Conservation (phyloP, 768 basidiomycete species). For the Sporobolomyces phaffii region DNA sequence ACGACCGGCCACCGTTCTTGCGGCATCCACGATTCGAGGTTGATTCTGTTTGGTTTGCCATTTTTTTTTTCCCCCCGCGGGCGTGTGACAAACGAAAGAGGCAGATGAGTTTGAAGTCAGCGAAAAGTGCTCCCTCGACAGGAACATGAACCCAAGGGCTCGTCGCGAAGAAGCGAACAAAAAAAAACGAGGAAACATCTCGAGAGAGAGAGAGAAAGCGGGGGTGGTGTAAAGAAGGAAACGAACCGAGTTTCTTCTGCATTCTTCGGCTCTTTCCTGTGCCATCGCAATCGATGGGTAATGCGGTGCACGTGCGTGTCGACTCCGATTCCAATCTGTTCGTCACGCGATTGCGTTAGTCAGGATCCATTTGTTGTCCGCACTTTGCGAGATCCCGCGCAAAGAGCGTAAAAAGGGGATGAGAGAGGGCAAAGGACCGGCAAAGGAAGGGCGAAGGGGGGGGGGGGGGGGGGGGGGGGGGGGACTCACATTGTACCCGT, state of each 20-base stretch:
- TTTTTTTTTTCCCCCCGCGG: no score
- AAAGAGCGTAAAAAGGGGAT: not conserved
- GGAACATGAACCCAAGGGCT: no score
- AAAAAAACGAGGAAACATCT: no score
- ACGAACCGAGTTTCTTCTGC: conserved; percentile 78
- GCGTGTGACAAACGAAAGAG: no score
- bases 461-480: not conserved
- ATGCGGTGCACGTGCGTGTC: conserved; percentile 92
- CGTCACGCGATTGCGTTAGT: no score
- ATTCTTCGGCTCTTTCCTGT: conserved; percentile 70
- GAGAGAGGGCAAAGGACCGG: not conserved
- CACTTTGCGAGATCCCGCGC: no score
- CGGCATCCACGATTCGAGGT: conserved; percentile 42
- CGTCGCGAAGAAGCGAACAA: not conserved
- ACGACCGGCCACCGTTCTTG: conserved; percentile 36
- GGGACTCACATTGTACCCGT: conserved; percentile 23
- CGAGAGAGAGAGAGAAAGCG: not conserved
- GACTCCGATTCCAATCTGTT: conserved; percentile 76
- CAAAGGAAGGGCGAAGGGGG: not conserved
- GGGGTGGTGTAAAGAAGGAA: not conserved
- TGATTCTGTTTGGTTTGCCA: conserved; percentile 33
- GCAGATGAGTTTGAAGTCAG: no score
- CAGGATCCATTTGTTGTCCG: no score
- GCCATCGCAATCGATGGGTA: conserved; percentile 89
- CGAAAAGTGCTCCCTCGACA: no score